A percentile compares a stretch with the other conserved stretches of the same genome.
These are phyloP conservation scores for Cucumis cinereus DNA, from an alignment of 306 rosid genomes.

Conservation along the genomic window DNA sequence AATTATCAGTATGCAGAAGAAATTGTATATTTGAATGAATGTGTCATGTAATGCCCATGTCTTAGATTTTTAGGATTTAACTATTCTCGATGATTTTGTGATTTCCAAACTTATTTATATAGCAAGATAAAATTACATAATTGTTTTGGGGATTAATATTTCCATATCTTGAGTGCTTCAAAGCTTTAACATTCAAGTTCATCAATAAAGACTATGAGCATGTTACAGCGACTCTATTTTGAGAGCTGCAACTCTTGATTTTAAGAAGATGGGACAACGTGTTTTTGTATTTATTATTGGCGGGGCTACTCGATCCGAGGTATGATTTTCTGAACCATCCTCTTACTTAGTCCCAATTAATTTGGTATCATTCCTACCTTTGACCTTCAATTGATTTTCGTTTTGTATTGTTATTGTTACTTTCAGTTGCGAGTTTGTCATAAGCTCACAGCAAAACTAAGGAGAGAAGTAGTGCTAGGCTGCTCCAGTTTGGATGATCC, in stretches of 20 bases:
- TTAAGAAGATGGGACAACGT: slow-evolving; percentile 74
- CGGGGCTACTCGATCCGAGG: slow-evolving; percentile 97
- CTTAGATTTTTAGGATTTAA: background rate
- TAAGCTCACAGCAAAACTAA: slow-evolving; percentile 69
- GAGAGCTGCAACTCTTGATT: slow-evolving; percentile 37
- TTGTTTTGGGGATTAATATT: background rate
- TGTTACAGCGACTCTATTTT: slow-evolving; percentile 51
- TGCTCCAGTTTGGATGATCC: slow-evolving; percentile 66
- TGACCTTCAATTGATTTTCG: slow-evolving; percentile 6
- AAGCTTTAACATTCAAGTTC: slow-evolving; percentile 7
- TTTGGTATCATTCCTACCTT: background rate
- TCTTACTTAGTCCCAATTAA: background rate
- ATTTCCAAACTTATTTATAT: background rate
- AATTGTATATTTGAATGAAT: background rate
- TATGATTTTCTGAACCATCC: slow-evolving; percentile 16
- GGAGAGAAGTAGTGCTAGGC: slow-evolving; percentile 80
- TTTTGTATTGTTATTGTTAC: slow-evolving; percentile 5
- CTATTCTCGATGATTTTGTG: background rate
- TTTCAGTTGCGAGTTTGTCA: slow-evolving; percentile 89
- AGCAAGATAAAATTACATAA: background rate
- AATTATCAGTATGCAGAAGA: background rate
- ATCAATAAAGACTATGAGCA: background rate
- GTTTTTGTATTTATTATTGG: slow-evolving; percentile 75
- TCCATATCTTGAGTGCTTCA: background rate
- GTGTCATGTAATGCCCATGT: background rate